Percentiles rank a stretch among this genome's conserved stretches.
Conservation (phyloP, 129 eudicot genomes). For the Daucus carota region DH1_v3.0 NC_030383.2:9312501-9313000, state of each 20-base stretch:
- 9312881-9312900: neutral
- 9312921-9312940: neutral
- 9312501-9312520: neutral
- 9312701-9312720: neutral
- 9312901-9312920: neutral
- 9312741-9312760: neutral
- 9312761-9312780: neutral
- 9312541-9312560: neutral
- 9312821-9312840: neutral
- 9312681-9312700: neutral
- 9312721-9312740: neutral
- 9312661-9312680: neutral
- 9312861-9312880: neutral
- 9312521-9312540: neutral
- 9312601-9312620: neutral
- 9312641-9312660: neutral
- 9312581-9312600: neutral
- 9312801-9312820: neutral
- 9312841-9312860: neutral
- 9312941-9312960: neutral
- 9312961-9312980: neutral
- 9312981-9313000: neutral
- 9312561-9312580: neutral
- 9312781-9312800: neutral
- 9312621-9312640: neutral